Conservation (phyloP, 2,329 filamentous ascomycete species). For the Coniochaeta pulveracea region DNA sequence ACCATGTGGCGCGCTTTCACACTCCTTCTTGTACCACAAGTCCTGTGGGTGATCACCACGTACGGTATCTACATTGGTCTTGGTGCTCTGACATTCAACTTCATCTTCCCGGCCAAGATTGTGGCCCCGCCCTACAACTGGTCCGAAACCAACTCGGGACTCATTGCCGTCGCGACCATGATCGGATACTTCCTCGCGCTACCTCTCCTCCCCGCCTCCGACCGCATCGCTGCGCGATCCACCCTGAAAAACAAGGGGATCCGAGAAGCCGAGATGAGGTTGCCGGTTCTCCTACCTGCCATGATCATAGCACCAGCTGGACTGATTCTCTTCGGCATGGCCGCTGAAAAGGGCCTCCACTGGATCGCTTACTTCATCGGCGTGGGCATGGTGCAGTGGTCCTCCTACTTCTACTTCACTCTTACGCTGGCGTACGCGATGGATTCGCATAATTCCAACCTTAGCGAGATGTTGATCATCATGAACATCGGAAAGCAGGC, state of each 20-base stretch:
- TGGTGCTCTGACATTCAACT: slow-evolving; percentile 32
- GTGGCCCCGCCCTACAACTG: slow-evolving; percentile 28
- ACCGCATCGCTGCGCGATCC: slow-evolving; percentile 24
- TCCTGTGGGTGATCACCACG: slow-evolving; percentile 32
- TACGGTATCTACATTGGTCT: slow-evolving; percentile 30
- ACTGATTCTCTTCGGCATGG: slow-evolving; percentile 25
- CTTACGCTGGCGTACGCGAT: slow-evolving; percentile 47
- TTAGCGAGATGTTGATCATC: slow-evolving; percentile 45
- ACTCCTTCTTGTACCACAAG: slow-evolving; percentile 29
- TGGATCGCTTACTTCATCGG: slow-evolving; percentile 33
- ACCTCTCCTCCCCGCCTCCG: slow-evolving; percentile 28
- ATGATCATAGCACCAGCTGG: slow-evolving; percentile 23
- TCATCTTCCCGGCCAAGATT: slow-evolving; percentile 31
- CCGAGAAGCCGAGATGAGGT: slow-evolving; percentile 31
- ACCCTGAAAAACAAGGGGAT: slow-evolving; percentile 26
- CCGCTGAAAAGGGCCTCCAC: slow-evolving; percentile 21
- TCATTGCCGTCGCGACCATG: slow-evolving; percentile 27
- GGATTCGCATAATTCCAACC: slow-evolving; percentile 41
- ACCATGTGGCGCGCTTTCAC: slow-evolving; percentile 29
- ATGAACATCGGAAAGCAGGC: slow-evolving; percentile 42
- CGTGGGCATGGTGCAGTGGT: slow-evolving; percentile 30
- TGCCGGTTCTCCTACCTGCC: slow-evolving; percentile 22
- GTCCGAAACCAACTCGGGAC: slow-evolving; percentile 25
- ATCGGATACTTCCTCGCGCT: slow-evolving; percentile 24
- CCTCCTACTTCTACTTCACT: slow-evolving; percentile 37